Evolutionary conservation across 352 stramenopile species (phyloP), one percentile per base, ranked within the genome.

Genomic region (Salisapilia sapeloensis): DNA sequence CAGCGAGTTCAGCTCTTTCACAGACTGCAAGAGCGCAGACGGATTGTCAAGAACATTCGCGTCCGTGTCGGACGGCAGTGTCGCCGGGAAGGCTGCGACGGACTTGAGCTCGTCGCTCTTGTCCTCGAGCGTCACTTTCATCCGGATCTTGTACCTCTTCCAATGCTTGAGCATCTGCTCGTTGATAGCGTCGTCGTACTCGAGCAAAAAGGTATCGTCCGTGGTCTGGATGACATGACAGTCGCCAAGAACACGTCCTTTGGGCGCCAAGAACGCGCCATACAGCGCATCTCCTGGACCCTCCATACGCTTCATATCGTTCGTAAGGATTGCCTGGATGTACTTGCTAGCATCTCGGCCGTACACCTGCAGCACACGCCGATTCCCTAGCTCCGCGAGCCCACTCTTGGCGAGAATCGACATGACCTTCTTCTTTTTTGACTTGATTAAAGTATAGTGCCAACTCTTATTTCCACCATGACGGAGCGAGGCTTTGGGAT

Each of bases 81-180:
- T 21, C 0, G 67, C 56, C 4, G 70, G 59, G 4, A 91, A 38
- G 14, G 69, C 60, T 8, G 55, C 44, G 26, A 69, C 71, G 21
- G 63, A 32, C n/a, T 33, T 32, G 6, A 78, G 48, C 4, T 44
- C 44, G 18, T 81, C 57, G 20, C 49, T 77, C 43, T 60, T 67
- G 44, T 83, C 67, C 36, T 84, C 59, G 19, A 89, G 56, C 32
- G 48, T 64, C 15, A 80, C 33, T 35, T 87, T 89, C 61, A 86
- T 82, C 17, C 76, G 72, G 46, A 91, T 33, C 34, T 89, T 91
- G 59, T 91, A 91, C 32, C 74, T 61, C 50, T 83, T 86, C 65
- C 70, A 85, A 53, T 89, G 72, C 48, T 91, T 89, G 33, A 54
- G 44, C 18, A 86, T 36, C 4, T 78, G 34, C 4, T 72, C 60